These are phyloP conservation scores for Emericellopsis terricola DNA, from an alignment of 495 filamentous ascomycete species.

Conservation along the genomic window DNA sequence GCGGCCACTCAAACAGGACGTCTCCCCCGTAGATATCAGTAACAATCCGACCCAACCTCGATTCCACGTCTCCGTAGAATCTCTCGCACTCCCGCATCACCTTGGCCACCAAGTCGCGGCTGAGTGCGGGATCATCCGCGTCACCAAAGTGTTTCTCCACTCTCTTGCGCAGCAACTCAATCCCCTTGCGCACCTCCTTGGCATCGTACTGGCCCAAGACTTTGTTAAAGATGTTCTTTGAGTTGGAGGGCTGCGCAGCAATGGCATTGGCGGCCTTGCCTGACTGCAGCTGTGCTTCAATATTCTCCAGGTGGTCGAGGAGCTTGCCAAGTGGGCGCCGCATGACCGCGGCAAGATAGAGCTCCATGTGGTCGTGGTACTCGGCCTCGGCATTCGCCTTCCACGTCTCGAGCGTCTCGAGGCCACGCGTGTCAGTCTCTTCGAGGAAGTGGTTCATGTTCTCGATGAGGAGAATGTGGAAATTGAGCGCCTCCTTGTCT, in stretches of 20 bases:
- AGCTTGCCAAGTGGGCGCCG: slow-evolving; percentile 77
- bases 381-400: slow-evolving; percentile 56
- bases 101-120: slow-evolving; percentile 50
- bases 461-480: slow-evolving; percentile 91
- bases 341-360: slow-evolving; percentile 78
- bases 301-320: slow-evolving; percentile 73
- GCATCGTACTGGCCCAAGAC: slow-evolving; percentile 58
- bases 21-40: slow-evolving; percentile 37
- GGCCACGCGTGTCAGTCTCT: slow-evolving; percentile 59
- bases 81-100: slow-evolving; percentile 68
- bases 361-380: slow-evolving; percentile 69
- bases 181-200: slow-evolving; percentile 67
- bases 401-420: slow-evolving; percentile 68
- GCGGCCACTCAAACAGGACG: slow-evolving; percentile 34
- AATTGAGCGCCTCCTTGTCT: slow-evolving; percentile 90
- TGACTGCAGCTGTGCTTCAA: slow-evolving; percentile 46
- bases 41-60: slow-evolving; percentile 46
- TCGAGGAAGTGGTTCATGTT: slow-evolving; percentile 97
- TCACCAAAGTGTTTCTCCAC: slow-evolving; percentile 95
- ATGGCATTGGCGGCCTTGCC: slow-evolving; percentile 28
- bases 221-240: slow-evolving; percentile 67
- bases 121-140: slow-evolving; percentile 50
- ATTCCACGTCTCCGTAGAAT: slow-evolving; percentile 56
- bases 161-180: slow-evolving; percentile 70
- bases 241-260: slow-evolving; percentile 59